Evolutionary conservation across 2,329 filamentous ascomycete species (phyloP), one percentile per base, ranked within the genome.

Genomic region (Diaporthe sp.): DNA sequence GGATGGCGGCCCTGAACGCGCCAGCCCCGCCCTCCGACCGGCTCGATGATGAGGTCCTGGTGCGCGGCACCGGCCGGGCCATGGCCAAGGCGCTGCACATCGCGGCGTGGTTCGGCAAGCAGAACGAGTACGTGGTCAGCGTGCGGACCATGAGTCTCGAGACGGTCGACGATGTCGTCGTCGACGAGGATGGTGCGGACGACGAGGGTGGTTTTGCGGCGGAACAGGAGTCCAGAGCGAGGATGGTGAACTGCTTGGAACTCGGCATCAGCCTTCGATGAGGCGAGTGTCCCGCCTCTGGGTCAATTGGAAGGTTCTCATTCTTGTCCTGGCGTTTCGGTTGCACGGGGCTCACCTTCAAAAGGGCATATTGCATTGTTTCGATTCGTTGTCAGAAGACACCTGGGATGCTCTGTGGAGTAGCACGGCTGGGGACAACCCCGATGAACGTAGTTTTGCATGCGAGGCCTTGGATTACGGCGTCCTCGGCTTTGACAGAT

Each of bases 151-250:
- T 89, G 73, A 93, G 88, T 68, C 85, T 93, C 22, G 86, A 86
- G n/a, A 89, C 91, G 3, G 86, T 95, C 58, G 93, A 95, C 79
- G 93, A 95, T 81, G 84, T 95, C 40, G 84, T 91, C 19, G 80
- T 80, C 1, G 84, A 83, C 28, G 84, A 82, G 0, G 85, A 82
- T 1, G 83, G 71, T 4, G 74, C 60, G 8, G 75, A 72, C 28
- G 71, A 71, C 10, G 73, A 77, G 52, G 74, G 74, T 9, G 75
- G 76, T 2, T 76, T 76, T 28, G 75, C 73, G 4, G 66, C 77
- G 10, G 84, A 84, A 66, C 81, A 83, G 45, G 82, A 83, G 70
- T 86, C 81, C 35, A 81, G 89, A 25, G 79, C 87, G 22, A 83
- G 89, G 76, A 87, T 85, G 80, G 77, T 90, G 72, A 90, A 88